Percentiles rank a stretch among this genome's conserved stretches.
Evolutionary conservation across 2,329 filamentous ascomycete species (phyloP).

Genomic region (Teratosphaeria pseudoeucalypti): DNA sequence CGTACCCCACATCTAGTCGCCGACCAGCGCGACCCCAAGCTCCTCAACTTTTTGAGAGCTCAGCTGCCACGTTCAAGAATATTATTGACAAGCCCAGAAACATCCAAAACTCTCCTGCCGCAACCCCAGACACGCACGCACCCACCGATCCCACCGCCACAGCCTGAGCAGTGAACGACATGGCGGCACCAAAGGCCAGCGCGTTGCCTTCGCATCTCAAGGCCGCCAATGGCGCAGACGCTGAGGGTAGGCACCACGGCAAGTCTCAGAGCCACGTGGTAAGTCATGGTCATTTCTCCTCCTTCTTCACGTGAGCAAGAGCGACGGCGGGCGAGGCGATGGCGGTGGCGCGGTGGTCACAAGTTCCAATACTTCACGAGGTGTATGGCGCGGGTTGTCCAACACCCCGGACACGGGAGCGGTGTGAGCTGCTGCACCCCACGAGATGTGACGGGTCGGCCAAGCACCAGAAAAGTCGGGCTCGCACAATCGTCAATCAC

Average conservation of each 20-base stretch:
- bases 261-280: slow-evolving; percentile 81
- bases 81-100: not conserved
- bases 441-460: not conserved
- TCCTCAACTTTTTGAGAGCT: not conserved
- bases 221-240: slow-evolving; percentile 33
- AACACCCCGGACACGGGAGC: not conserved
- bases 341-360: not conserved
- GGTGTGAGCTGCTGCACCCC: not conserved
- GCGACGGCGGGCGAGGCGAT: not conserved
- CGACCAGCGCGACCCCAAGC: not conserved
- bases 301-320: not conserved
- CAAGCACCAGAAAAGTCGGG: not conserved
- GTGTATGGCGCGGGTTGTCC: not conserved
- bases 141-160: not conserved
- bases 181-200: slow-evolving; percentile 46
- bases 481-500: not conserved
- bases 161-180: slow-evolving; percentile 6
- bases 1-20: not conserved
- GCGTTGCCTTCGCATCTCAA: slow-evolving; percentile 80
- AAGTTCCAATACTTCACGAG: not conserved
- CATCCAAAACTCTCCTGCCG: not conserved
- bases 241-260: slow-evolving; percentile 58
- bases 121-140: not conserved
- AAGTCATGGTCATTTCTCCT: slow-evolving; percentile 33
- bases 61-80: not conserved